A percentile compares a stretch with the other conserved stretches of the same genome.
Evolutionary conservation across 306 rosid species (phyloP).

Genomic region (Lithocarpus polystachyus): DNA sequence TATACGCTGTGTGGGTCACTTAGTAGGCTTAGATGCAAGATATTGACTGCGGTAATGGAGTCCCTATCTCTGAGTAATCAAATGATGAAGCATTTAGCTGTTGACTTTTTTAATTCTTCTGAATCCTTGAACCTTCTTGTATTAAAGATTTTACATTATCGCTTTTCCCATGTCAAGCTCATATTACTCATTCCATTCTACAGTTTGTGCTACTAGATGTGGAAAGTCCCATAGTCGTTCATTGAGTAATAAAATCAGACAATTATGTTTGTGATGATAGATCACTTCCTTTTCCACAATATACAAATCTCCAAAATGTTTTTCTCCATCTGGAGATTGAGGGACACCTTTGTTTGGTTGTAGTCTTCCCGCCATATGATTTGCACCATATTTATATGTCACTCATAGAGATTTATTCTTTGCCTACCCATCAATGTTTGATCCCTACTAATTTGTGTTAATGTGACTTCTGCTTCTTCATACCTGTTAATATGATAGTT

Average conservation of each 20-base stretch:
- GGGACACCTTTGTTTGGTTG: not conserved
- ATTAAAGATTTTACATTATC: not conserved
- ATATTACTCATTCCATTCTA: too few relatives aligned
- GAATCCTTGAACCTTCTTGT: not conserved
- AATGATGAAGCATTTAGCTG: not conserved
- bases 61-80: not conserved
- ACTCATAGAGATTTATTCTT: not conserved
- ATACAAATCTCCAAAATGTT: not conserved
- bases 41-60: not conserved
- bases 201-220: not conserved
- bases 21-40: not conserved
- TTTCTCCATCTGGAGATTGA: not conserved
- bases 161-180: too few relatives aligned
- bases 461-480: not conserved
- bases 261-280: not conserved
- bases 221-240: not conserved
- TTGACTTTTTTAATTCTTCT: not conserved
- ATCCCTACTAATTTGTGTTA: not conserved
- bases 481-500: not conserved
- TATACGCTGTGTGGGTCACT: not conserved
- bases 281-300: not conserved
- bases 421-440: not conserved
- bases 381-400: not conserved
- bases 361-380: not conserved
- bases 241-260: not conserved